A percentile compares a stretch with the other conserved stretches of the same genome.
phyloP scores from a whole-genome alignment of 2,329 filamentous ascomycete species.

The Lasiodiplodia sp. region DNA sequence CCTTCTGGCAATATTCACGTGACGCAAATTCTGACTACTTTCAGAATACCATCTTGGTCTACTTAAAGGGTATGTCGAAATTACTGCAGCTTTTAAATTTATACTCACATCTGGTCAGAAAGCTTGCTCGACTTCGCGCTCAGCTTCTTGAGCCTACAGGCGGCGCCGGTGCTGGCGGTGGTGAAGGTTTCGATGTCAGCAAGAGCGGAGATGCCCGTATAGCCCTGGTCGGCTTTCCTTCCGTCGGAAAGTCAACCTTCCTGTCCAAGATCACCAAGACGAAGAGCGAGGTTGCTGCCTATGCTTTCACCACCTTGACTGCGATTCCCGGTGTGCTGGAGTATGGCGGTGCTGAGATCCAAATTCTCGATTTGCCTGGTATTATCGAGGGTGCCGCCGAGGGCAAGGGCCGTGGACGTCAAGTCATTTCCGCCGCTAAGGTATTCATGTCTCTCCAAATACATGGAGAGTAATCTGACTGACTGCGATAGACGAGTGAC shows the following conservation, averaged over 20 bases:
- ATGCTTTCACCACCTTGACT: conserved; percentile 96
- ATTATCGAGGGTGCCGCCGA: conserved; percentile 98
- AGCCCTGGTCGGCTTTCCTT: conserved; percentile 97
- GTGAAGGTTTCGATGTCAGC: conserved; percentile 85
- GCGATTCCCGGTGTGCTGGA: conserved; percentile 97
- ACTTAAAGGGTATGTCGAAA: conserved; percentile 79
- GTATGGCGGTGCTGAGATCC: conserved; percentile 97
- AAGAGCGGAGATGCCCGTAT: conserved; percentile 97
- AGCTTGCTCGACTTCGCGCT: conserved; percentile 91
- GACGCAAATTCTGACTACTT: conserved; percentile 47
- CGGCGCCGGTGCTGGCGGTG: conserved; percentile 78
- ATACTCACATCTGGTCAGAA: conserved; percentile 61
- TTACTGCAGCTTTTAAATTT: neutral
- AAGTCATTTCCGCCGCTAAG: conserved; percentile 97
- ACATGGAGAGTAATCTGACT: neutral
- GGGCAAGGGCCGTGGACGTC: conserved; percentile 91
- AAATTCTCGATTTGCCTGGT: conserved; percentile 94
- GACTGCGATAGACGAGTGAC: conserved; percentile 77
- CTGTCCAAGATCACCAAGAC: conserved; percentile 99
- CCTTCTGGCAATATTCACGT: conserved; percentile 25
- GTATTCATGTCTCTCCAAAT: conserved; percentile 42
- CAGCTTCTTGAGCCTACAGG: conserved; percentile 90
- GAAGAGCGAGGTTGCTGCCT: conserved; percentile 92
- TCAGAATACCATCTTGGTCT: conserved; percentile 97
- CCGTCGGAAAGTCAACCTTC: conserved; percentile 98